Base-by-base conservation (phyloP, 2,329 filamentous ascomycete species). In the Setomelanomma holmii region DNA sequence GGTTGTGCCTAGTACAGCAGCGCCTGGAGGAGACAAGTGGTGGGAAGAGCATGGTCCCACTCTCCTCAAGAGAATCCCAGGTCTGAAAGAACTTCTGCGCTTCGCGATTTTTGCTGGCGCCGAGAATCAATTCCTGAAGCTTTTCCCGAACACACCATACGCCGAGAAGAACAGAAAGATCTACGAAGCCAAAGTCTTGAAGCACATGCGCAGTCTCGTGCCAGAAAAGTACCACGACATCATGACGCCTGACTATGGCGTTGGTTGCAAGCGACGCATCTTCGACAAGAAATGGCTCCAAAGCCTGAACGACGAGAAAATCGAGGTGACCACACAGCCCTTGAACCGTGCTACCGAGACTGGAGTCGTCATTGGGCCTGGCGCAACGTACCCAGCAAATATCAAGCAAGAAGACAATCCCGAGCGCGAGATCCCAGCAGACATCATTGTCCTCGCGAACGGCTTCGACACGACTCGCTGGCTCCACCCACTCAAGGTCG, bases 201-300 rank as follows among this genome's bases (percentile, higher is more conserved):
- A 61, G 4, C 73, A 80, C 40, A 80, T 86, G 76, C 79, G 76
- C 51, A 63, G 68, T 4, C 75, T 68, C 1, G 82, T 82, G 0
- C 86, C 86, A 0, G 73, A 80, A 43, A 82, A 86, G 68, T 89
- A 88, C 53, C 82, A 85, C 55, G 81, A 85, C 23, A 77, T 86
- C 5, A 67, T 89, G 30, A 84, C 84, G 0, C 86, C 86, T 0
- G 80, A 88, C 43, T 89, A 86, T 50, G 78, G 80, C 39, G 70
- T 87, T 12, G 85, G 85, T 1, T 88, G 86, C 73, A 89, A 88
- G 72, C 75, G 86, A n/a, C 78, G 85, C 12, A 82, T 89, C 48
- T 82, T 82, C 46, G 84, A 88, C 52, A 76, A 79, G 2, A 76
- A 76, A 1, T 89, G 87, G 75, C 78, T 85, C 17, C 61, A 75